Evolutionary conservation across 2,329 filamentous ascomycete genomes (phyloP), one percentile per base, ranked within the genome.

Genomic region (Arthrobotrys megalospora): DNA sequence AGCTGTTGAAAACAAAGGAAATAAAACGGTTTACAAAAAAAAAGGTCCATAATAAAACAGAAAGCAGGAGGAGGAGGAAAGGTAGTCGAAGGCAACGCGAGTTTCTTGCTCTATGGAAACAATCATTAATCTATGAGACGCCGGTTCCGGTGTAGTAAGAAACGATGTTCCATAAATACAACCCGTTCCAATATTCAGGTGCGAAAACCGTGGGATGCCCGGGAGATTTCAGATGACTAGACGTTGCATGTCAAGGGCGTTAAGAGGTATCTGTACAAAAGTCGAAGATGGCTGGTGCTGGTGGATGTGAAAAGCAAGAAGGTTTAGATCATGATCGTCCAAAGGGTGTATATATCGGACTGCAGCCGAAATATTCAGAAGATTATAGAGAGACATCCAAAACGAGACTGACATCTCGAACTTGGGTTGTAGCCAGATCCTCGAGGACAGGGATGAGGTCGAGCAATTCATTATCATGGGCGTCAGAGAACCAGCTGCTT

Each of bases 401-500:
- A 82, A 99, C 96, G 83, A 99, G 88, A 87, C 95, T 98, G 85
- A 99, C 96, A 85, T 99, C 96, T 85, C 92, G 90, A 79, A 99
- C 96, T 84, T 95, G 92, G 77, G 91, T 85, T 81, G 92, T 91
- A 80, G 96, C 95, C 83, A 99, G 88, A 85, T 99, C 96, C 88
- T 99, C 96, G 81, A 99, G 93, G 82, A 99, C 96, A 66, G 96
- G 96, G 84, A 99, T 98, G 82, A 99, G 88, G 84, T 99, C 96
- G 83, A 99, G 88, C 80, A 99, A 89, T 88, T 99, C 96, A 86
- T 99, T 99, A 87, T 99, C 96, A 85, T 99, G 96, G 79, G 96
- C 96, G 86, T 99, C 96, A 81, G 94, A 97, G 87, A 99, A 99
- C 96, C 96, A 99, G 88, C 95, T 98, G 89, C 94, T 97, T 86